Evolutionary conservation across 139 green algal species (phyloP).

Genomic region (Picochlorum sp.): DNA sequence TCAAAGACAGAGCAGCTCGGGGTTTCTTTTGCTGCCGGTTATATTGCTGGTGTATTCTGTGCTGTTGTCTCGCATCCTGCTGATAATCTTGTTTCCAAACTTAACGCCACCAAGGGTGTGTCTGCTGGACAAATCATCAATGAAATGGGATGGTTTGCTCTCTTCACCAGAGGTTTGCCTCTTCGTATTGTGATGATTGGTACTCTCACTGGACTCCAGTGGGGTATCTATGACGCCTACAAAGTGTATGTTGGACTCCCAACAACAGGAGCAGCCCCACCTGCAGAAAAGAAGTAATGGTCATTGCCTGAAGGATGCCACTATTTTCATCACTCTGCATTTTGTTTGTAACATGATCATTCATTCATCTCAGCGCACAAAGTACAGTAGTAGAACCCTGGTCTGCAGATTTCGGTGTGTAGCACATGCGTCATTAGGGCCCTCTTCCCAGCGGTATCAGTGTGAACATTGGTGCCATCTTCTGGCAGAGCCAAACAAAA

Average conservation of each 20-base stretch:
- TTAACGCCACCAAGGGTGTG: slow-evolving; percentile 76
- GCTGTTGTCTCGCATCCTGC: slow-evolving; percentile 81
- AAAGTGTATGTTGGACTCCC: slow-evolving; percentile 61
- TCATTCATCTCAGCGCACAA: too few relatives aligned
- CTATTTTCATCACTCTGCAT: too few relatives aligned
- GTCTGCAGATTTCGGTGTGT: not conserved
- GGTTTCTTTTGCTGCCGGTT: slow-evolving; percentile 79
- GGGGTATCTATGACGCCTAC: slow-evolving; percentile 74
- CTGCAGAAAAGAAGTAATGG: slow-evolving; percentile 13
- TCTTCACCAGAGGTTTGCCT: slow-evolving; percentile 73
- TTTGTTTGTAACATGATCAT: too few relatives aligned
- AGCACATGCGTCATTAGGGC: not conserved
- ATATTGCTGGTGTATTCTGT: slow-evolving; percentile 86
- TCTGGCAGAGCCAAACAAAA: too few relatives aligned
- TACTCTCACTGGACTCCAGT: slow-evolving; percentile 77
- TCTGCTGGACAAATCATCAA: slow-evolving; percentile 49
- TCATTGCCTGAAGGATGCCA: too few relatives aligned
- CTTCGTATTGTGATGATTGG: slow-evolving; percentile 91
- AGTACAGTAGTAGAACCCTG: too few relatives aligned
- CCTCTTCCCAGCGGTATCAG: not conserved
- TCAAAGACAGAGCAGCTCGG: slow-evolving; percentile 83
- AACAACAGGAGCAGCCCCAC: slow-evolving; percentile 24
- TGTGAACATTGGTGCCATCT: too few relatives aligned
- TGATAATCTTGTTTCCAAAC: slow-evolving; percentile 91
- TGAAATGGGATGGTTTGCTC: slow-evolving; percentile 72